Percentiles rank a stretch among this genome's conserved stretches.
Evolutionary conservation across 306 rosid species (phyloP).

Genomic region (Ochetophila trinervis): DNA sequence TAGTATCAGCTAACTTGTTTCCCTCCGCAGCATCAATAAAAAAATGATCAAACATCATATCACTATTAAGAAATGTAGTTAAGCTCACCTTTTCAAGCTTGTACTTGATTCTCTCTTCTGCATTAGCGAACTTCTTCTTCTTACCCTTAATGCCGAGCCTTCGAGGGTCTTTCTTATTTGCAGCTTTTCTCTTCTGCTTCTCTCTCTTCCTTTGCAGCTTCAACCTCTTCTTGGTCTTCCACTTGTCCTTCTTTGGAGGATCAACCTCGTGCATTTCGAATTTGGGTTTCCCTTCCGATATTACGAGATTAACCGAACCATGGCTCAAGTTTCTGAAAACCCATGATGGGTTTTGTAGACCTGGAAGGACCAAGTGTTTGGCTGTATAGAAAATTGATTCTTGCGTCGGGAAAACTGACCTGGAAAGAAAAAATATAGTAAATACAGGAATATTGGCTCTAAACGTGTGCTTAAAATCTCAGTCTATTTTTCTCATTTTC

Average conservation of each 20-base stretch:
- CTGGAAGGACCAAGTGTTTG: constrained; percentile 22
- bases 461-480: background rate
- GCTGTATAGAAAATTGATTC: constrained; percentile 25
- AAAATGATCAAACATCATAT: background rate
- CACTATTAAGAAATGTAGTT: background rate
- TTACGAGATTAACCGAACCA: constrained; percentile 73
- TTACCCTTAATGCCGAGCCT: constrained; percentile 61
- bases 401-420: constrained; percentile 43
- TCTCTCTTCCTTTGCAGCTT: constrained; percentile 73
- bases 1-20: background rate
- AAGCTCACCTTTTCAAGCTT: constrained; percentile 72
- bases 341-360: constrained; percentile 30
- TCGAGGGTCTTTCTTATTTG: constrained; percentile 85
- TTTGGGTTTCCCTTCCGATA: constrained; percentile 68
- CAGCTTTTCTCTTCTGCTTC: constrained; percentile 72
- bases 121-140: constrained; percentile 64
- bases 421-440: constrained; percentile 26
- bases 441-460: background rate
- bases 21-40: background rate
- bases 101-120: constrained; percentile 70
- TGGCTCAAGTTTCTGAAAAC: constrained; percentile 59
- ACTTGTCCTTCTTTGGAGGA: constrained; percentile 76
- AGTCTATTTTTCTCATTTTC: background rate
- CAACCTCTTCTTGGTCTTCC: constrained; percentile 75
- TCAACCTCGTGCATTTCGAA: constrained; percentile 64